A percentile compares a stretch with the other conserved stretches of the same genome.
Conservation (phyloP, 2,329 filamentous ascomycete species). For the Cordyceps cateniannulata region DNA sequence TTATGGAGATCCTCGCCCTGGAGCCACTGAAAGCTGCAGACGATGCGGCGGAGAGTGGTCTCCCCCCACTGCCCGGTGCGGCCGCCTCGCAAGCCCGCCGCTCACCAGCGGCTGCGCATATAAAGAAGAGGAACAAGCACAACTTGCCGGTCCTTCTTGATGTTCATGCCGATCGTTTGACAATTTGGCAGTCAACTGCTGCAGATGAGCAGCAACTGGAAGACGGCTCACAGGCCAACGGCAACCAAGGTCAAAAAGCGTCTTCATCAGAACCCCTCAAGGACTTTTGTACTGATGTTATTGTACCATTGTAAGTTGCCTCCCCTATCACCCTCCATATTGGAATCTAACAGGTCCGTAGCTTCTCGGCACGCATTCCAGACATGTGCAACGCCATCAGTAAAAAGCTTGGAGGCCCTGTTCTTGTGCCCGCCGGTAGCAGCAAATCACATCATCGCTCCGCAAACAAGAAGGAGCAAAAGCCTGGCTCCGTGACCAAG, state of each 20-base stretch:
- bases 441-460: slow-evolving; percentile 40
- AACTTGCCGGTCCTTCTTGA: slow-evolving; percentile 63
- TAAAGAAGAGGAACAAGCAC: slow-evolving; percentile 55
- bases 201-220: slow-evolving; percentile 48
- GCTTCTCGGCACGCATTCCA: slow-evolving; percentile 70
- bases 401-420: slow-evolving; percentile 68
- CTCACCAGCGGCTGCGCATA: slow-evolving; percentile 21
- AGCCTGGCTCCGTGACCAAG: slow-evolving; percentile 47
- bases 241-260: slow-evolving; percentile 32
- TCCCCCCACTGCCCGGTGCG: slow-evolving; percentile 39
- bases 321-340: not conserved
- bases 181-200: slow-evolving; percentile 77
- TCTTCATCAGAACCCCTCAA: slow-evolving; percentile 57
- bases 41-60: slow-evolving; percentile 36
- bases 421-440: slow-evolving; percentile 49
- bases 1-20: slow-evolving; percentile 69
- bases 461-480: slow-evolving; percentile 36
- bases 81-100: slow-evolving; percentile 25
- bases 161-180: slow-evolving; percentile 68
- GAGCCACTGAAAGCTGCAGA: slow-evolving; percentile 45
- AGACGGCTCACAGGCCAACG: slow-evolving; percentile 40
- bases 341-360: slow-evolving; percentile 33
- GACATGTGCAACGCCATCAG: slow-evolving; percentile 64
- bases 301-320: slow-evolving; percentile 65
- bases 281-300: slow-evolving; percentile 74